phyloP scores from a whole-genome alignment of 306 rosid genomes.

The Corylus americana region DNA sequence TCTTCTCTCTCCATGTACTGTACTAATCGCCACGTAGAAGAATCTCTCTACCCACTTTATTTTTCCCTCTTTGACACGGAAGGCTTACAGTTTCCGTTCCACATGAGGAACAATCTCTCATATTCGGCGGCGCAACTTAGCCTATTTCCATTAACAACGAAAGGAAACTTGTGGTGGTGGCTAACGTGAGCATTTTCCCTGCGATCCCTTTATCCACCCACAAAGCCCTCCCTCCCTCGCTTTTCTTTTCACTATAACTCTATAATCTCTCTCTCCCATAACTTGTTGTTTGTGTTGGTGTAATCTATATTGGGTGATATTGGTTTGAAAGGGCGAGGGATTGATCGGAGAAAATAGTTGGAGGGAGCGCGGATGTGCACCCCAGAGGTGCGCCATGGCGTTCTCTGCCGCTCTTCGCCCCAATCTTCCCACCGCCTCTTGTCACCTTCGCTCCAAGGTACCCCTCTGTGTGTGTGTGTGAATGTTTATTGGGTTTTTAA shows the following conservation, averaged over 20 bases:
- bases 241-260: not conserved
- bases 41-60: no score
- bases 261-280: not conserved
- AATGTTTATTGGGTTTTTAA: not conserved
- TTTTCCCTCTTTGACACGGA: no score
- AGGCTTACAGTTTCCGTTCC: no score
- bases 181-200: no score
- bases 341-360: not conserved
- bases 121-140: no score
- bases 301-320: not conserved
- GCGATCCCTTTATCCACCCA: no score
- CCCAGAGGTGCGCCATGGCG: constrained; percentile 50
- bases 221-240: not conserved
- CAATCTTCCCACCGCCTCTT: constrained; percentile 40
- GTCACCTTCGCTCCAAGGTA: constrained; percentile 44
- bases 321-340: not conserved
- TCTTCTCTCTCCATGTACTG: no score
- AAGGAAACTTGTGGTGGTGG: no score
- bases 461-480: not conserved
- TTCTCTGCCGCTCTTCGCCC: constrained; percentile 52
- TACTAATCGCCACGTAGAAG: no score
- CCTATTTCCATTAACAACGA: no score
- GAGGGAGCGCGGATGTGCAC: constrained; percentile 29
- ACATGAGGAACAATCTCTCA: no score
- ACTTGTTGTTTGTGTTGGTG: not conserved